A percentile compares a stretch with the other conserved stretches of the same genome.
Conservation (phyloP, 108 stramenopile species). For the Fistulifera pelliculosa region DNA sequence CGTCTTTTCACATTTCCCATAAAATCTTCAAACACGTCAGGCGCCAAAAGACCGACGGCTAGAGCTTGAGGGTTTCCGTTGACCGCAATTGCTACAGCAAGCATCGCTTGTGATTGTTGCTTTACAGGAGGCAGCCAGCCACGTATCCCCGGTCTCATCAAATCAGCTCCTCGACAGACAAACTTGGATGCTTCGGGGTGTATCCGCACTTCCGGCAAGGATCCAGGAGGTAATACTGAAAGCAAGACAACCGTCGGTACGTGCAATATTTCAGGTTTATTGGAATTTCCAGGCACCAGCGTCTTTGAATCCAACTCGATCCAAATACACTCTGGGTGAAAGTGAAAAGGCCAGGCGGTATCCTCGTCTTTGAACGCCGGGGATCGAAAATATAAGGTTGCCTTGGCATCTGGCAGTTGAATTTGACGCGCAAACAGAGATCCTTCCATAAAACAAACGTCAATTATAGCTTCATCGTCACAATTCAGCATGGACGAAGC, state of each 20-base stretch:
- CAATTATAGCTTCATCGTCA: constrained; percentile 1
- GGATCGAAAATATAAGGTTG: constrained; percentile 12
- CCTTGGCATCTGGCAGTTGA: constrained; percentile 21
- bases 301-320: constrained; percentile 10
- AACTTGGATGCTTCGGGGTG: constrained; percentile 52
- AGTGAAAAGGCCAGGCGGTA: constrained; percentile 11
- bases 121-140: constrained; percentile 36
- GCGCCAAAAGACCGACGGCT: constrained; percentile 49
- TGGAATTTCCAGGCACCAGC: not conserved
- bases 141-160: constrained; percentile 71
- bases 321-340: constrained; percentile 17
- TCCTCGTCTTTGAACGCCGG: not conserved
- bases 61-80: constrained; percentile 64
- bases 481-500: constrained; percentile 23
- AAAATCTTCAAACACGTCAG: not conserved
- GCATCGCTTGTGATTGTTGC: constrained; percentile 61
- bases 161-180: constrained; percentile 73
- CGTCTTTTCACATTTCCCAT: constrained; percentile 16
- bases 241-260: not conserved
- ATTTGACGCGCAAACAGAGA: constrained; percentile 25
- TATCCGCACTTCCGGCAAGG: constrained; percentile 19
- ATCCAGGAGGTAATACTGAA: not conserved
- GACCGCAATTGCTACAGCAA: constrained; percentile 38
- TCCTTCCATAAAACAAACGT: constrained; percentile 28
- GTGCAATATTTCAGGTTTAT: not conserved